Evolutionary conservation across 306 rosid genomes (phyloP).

Genomic region (Pueraria montana): DNA sequence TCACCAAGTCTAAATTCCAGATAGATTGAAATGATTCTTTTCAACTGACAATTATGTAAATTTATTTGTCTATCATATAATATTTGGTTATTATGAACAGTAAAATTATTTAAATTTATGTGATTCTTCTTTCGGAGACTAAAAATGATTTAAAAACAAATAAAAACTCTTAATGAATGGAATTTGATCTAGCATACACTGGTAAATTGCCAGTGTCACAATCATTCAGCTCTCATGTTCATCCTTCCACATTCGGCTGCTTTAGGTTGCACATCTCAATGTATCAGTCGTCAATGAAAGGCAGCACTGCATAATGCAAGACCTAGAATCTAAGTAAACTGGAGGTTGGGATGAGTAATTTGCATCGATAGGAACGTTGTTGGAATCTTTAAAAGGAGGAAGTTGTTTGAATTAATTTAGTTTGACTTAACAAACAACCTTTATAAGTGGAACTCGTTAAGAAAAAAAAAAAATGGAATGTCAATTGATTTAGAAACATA

Average conservation of each 20-base stretch:
- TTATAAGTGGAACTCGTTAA: too few species aligned
- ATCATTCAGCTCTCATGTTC: slow-evolving; percentile 12
- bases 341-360: slow-evolving; percentile 3
- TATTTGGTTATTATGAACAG: not conserved
- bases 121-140: not conserved
- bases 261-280: not conserved
- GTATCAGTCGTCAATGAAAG: not conserved
- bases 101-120: not conserved
- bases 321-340: too few species aligned
- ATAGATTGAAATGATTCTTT: not conserved
- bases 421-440: too few species aligned
- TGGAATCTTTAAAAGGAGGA: not conserved
- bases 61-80: not conserved
- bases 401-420: too few species aligned
- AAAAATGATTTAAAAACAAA: not conserved
- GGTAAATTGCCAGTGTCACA: not conserved
- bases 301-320: too few species aligned
- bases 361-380: not conserved
- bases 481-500: too few species aligned
- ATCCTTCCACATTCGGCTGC: not conserved
- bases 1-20: not conserved
- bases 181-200: slow-evolving; percentile 7
- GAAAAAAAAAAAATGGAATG: too few species aligned
- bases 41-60: not conserved
- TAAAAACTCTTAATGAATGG: too few species aligned